These are phyloP conservation scores for Vitis rupestris DNA, from an alignment of 164 flowering plant species.

Conservation along the genomic window DNA sequence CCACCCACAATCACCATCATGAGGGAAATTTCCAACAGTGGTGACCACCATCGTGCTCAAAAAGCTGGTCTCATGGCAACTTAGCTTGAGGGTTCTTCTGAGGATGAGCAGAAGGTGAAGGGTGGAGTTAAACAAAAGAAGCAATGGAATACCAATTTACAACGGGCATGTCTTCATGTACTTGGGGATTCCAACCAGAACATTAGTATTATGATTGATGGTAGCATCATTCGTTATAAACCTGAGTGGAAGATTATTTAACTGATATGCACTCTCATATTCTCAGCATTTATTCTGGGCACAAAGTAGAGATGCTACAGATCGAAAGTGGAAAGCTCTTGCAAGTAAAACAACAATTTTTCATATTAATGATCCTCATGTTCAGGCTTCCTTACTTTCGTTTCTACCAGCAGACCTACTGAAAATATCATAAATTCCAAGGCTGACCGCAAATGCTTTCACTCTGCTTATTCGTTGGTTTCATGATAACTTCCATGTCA, in stretches of 20 bases:
- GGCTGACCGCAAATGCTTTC: slow-evolving; percentile 49
- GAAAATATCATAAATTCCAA: slow-evolving; percentile 41
- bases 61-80: slow-evolving; percentile 30
- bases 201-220: slow-evolving; percentile 85
- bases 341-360: too few relatives aligned
- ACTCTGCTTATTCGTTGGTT: slow-evolving; percentile 74
- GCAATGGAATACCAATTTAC: slow-evolving; percentile 67
- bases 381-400: slow-evolving; percentile 88
- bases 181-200: slow-evolving; percentile 88
- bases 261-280: slow-evolving; percentile 74
- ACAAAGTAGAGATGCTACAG: slow-evolving; percentile 71
- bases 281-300: slow-evolving; percentile 65
- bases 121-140: slow-evolving; percentile 31
- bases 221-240: slow-evolving; percentile 74
- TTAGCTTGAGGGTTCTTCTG: slow-evolving; percentile 29
- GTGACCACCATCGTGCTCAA: slow-evolving; percentile 11
- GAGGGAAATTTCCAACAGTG: not conserved
- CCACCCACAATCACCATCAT: slow-evolving; percentile 40
- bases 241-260: slow-evolving; percentile 84
- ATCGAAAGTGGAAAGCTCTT: not conserved
- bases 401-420: slow-evolving; percentile 59
- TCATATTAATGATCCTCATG: too few relatives aligned
- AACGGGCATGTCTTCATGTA: slow-evolving; percentile 87
- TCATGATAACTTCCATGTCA: slow-evolving; percentile 52
- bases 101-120: slow-evolving; percentile 9